Percentiles rank a stretch among this genome's conserved stretches.
phyloP scores from a whole-genome alignment of 1,284 basidiomycete species.

The Trichosporon sp. region DNA sequence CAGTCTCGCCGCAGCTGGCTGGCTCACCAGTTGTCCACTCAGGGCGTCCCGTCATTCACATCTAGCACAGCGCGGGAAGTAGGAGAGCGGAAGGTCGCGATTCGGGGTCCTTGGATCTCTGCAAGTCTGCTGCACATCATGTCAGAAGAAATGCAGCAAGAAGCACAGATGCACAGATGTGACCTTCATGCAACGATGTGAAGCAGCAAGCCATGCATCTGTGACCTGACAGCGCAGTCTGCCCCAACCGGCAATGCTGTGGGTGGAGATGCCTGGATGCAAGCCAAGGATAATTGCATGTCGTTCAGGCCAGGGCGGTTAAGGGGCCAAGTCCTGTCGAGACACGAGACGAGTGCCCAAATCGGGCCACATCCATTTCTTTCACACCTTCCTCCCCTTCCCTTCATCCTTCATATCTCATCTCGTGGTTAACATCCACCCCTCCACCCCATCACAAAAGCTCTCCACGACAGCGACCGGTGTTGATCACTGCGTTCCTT shows the following conservation, averaged over 20 bases:
- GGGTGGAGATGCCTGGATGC: not conserved
- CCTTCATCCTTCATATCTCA: constrained; percentile 20
- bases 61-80: not conserved
- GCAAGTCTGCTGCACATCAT: not conserved
- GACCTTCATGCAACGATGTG: no score
- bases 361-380: constrained; percentile 14
- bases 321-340: not conserved
- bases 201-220: not conserved
- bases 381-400: constrained; percentile 15
- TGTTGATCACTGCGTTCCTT: not conserved
- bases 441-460: not conserved
- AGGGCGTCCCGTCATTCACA: constrained; percentile 4
- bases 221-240: not conserved
- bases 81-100: not conserved
- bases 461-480: constrained; percentile 9
- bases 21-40: not conserved
- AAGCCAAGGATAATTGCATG: not conserved
- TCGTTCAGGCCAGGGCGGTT: not conserved
- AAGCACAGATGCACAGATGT: no score
- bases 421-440: not conserved
- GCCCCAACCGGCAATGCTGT: not conserved
- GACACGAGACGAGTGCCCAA: constrained; percentile 19
- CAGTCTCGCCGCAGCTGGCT: no score
- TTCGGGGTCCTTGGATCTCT: not conserved
- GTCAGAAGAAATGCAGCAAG: no score